These are phyloP conservation scores for Aciculosporium take DNA, from an alignment of 2,329 filamentous ascomycete genomes.

Conservation along the genomic window DNA sequence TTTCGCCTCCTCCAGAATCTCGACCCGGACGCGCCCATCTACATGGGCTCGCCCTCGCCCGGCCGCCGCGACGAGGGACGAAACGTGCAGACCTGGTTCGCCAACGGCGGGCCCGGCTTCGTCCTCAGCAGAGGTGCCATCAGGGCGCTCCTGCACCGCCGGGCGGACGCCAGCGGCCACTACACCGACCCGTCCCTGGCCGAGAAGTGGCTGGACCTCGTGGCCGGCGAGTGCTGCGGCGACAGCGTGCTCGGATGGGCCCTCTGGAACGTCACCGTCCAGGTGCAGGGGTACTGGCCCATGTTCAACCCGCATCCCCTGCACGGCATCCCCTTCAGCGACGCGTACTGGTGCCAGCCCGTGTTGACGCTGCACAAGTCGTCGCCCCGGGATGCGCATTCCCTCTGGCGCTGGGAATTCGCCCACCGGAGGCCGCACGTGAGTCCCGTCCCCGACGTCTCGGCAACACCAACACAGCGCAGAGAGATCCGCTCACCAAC, in stretches of 20 bases:
- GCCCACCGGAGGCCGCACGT: conserved; percentile 30
- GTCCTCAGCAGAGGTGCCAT: conserved; percentile 36
- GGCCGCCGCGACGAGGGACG: conserved; percentile 20
- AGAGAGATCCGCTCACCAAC: too few species aligned
- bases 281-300: conserved; percentile 31
- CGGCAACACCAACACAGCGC: conserved; percentile 17
- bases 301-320: conserved; percentile 44
- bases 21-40: conserved; percentile 32
- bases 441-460: too few species aligned
- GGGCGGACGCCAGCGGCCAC: conserved; percentile 18
- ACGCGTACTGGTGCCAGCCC: conserved; percentile 40
- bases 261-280: conserved; percentile 28
- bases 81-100: conserved; percentile 30
- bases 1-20: conserved; percentile 34
- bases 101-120: conserved; percentile 45
- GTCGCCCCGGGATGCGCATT: conserved; percentile 35
- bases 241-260: conserved; percentile 36
- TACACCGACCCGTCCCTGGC: conserved; percentile 28
- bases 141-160: conserved; percentile 27
- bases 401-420: conserved; percentile 38
- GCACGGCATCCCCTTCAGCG: conserved; percentile 32
- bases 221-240: conserved; percentile 34
- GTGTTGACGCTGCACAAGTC: conserved; percentile 43
- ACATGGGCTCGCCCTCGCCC: conserved; percentile 36
- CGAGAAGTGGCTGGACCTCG: conserved; percentile 31